These are phyloP conservation scores for Nissolia schottii DNA, from an alignment of 306 rosid genomes.

Conservation along the genomic window DNA sequence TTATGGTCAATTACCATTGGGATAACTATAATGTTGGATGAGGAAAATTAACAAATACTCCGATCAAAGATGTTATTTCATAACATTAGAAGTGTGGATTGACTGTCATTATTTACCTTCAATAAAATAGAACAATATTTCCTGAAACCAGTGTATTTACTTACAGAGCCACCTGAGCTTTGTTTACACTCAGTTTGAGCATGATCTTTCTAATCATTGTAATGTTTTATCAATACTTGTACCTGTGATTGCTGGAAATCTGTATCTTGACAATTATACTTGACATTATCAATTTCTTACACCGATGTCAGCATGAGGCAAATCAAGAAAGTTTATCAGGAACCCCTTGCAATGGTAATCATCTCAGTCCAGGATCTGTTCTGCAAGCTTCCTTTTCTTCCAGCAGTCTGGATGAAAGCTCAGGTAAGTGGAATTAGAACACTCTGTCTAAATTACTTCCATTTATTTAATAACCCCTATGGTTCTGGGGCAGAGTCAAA, in stretches of 20 bases:
- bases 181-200: background rate
- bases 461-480: background rate
- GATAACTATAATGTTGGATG: background rate
- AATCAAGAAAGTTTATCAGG: constrained; percentile 35
- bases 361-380: constrained; percentile 86
- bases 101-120: background rate
- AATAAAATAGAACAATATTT: background rate
- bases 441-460: no score
- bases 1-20: background rate
- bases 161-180: background rate
- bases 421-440: constrained; percentile 57
- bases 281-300: constrained; percentile 21
- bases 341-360: constrained; percentile 38
- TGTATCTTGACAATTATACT: constrained; percentile 8
- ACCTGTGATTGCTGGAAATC: background rate
- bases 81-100: background rate
- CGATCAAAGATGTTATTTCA: background rate
- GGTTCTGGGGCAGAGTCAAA: background rate
- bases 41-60: background rate
- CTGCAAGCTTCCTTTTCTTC: constrained; percentile 92
- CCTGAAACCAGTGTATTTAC: background rate
- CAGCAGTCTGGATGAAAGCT: constrained; percentile 75
- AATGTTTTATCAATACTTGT: background rate
- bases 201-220: background rate
- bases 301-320: constrained; percentile 37